Percentiles rank a stretch among this genome's conserved stretches.
Conservation (phyloP, 179 eudicot genomes). For the Beta lomatogona region DNA sequence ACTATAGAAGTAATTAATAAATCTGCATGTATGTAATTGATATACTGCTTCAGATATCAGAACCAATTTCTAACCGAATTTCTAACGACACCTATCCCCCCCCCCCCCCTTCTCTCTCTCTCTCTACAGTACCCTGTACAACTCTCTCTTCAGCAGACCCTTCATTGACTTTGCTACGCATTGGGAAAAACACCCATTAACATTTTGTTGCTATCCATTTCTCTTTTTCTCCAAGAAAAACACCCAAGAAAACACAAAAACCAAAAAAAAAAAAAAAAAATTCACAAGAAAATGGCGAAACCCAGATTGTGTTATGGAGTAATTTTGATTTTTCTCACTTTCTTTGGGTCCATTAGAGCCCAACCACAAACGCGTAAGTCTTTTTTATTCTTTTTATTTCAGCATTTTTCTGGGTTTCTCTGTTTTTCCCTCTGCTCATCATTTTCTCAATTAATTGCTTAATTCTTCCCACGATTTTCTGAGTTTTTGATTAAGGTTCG, state of each 20-base stretch:
- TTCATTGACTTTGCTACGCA: neutral
- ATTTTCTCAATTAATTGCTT: neutral
- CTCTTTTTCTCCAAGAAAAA: neutral
- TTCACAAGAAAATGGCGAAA: slow-evolving; percentile 8
- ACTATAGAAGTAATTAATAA: too few species aligned
- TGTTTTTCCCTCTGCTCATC: neutral
- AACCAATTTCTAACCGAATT: slow-evolving; percentile 21
- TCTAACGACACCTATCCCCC: slow-evolving; percentile 4
- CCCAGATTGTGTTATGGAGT: neutral
- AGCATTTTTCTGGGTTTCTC: neutral
- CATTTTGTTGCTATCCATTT: slow-evolving; percentile 2
- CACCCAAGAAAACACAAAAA: neutral
- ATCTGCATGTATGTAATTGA: neutral
- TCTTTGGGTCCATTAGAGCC: slow-evolving; percentile 7
- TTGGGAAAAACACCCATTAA: neutral
- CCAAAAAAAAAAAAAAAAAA: neutral
- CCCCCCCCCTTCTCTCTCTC: neutral
- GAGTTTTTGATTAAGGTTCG: too few species aligned
- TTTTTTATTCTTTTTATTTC: neutral
- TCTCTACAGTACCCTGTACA: neutral
- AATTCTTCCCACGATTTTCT: neutral
- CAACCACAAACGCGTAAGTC: slow-evolving; percentile 16
- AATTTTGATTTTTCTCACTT: neutral
- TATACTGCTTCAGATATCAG: neutral
- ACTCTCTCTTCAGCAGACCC: neutral